Evolutionary conservation across 106 monocot genomes (phyloP), one percentile per base, ranked within the genome.

Genomic region (Hemerocallis citrina): DNA sequence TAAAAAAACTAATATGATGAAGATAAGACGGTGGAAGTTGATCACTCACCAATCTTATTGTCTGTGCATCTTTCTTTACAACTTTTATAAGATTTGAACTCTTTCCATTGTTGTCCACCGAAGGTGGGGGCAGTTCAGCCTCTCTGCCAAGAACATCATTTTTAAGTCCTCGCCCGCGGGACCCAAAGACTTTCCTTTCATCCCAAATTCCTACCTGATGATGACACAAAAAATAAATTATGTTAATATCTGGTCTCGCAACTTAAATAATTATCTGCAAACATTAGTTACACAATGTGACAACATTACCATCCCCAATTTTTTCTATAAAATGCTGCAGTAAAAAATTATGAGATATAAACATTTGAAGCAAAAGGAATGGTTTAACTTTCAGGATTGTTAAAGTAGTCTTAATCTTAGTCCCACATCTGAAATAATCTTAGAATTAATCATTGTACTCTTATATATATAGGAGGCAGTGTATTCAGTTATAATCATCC

Each of bases 111-210:
- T 52, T 79, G 20, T 80, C 92, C 55, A 75, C 48, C 60, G 68
- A 24, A 61, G 62, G 68, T 12, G 30, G 59, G 57, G 62, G 68
- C 7, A 16, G 59, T 15, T 39, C 38, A 59, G 76, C 36, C 22
- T 75, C 68, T 72, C 81, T 81, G 57, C 86, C 78, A 75, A 90
- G 74, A 71, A 95, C 79, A 67, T 81, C 80, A 74, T 85, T 81
- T 76, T 99, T 99, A 61, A 99, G 82, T 24, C 74, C 60, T 59
- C 69, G 71, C 12, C 79, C 81, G 55, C 85, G 98, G 45, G 98
- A 92, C 32, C 98, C 98, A 85, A 99, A 99, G 4, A 99, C 98
- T 68, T 92, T 99, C 25, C 98, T 81, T 36, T 99, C 88, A 62
- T 99, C 98, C 98, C 98, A 99, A 36, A 99, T 99, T 42, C 72